phyloP scores from a whole-genome alignment of 2,329 filamentous ascomycete genomes.

The Nigrospora sphaerica region DNA sequence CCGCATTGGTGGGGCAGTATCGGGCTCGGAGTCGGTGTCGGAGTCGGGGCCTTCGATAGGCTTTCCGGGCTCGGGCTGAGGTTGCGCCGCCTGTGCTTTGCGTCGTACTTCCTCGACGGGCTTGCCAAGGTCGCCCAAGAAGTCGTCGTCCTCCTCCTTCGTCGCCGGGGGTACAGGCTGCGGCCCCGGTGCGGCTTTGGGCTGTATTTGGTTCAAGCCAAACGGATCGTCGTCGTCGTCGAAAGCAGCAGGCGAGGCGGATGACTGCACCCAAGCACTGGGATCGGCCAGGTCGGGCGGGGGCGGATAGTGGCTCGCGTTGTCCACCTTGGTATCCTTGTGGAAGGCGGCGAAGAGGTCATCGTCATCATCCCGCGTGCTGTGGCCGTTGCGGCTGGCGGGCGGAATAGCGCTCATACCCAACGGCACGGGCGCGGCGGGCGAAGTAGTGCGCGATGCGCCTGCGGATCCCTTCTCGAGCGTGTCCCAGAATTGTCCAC shows the following conservation, averaged over 20 bases:
- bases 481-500: conserved; percentile 68
- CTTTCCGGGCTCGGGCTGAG: conserved; percentile 45
- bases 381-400: conserved; percentile 1
- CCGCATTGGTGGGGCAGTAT: conserved; percentile 8
- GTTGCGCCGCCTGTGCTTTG: conserved; percentile 31
- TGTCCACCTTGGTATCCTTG: conserved; percentile 59
- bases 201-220: conserved; percentile 61
- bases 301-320: conserved; percentile 57
- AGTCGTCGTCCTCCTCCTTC: conserved; percentile 53
- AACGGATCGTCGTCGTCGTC: conserved; percentile 82
- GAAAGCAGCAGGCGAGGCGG: conserved; percentile 28
- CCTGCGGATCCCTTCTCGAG: conserved; percentile 49
- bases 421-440: conserved; percentile 14
- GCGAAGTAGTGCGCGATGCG: conserved; percentile 39
- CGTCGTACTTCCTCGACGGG: conserved; percentile 58
- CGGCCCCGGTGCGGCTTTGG: conserved; percentile 21
- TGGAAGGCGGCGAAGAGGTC: conserved; percentile 64
- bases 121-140: conserved; percentile 56
- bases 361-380: conserved; percentile 40
- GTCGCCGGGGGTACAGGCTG: conserved; percentile 1
- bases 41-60: conserved; percentile 46
- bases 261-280: conserved; percentile 41
- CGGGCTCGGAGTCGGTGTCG: conserved; percentile 30
- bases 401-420: no score
- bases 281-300: conserved; percentile 47